Base-by-base conservation (phyloP, 176 grass and related monocot genomes). In the Oryza nivara region DNA sequence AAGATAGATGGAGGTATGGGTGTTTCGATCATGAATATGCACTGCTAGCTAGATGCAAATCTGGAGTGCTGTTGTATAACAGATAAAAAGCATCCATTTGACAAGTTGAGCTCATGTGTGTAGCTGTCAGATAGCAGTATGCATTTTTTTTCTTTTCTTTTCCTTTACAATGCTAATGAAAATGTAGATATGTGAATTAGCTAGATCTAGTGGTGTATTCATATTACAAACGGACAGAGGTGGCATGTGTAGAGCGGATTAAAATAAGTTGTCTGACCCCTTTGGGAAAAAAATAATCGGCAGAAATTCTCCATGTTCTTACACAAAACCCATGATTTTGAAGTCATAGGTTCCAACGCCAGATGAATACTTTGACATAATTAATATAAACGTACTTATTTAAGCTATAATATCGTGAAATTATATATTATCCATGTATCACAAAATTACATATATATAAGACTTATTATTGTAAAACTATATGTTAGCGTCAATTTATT, bases 21-120 rank as follows among this genome's bases (percentile, higher is more conserved):
- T 14, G 11, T 83, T 64, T 77, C 74, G 35, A 83, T 90, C 74
- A 79, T 28, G 52, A 83, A 61, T 48, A 16, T 47, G 64, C 14
- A 69, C 36, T 79, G 38, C 34, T 25, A 56, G 52, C 52, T 56
- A 20, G 52, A 56, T 56, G 52, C 52, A 56, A 56, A 56, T 56
- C 52, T 56, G 52, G 61, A 20, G 4, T 84, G 47, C 78, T 46
- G 34, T 51, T 8, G 35, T 46, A 49, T 67, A 20, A 67, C 56
- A 32, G 67, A 71, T 45, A 76, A 46, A 30, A 60, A 16, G 23
- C 28, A 20, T 38, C 76, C 78, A 81, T 76, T 70, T 64, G 40
- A 63, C 72, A 85, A 58, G 43, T 67, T 71, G 30, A 56, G 44
- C 9, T 66, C 43, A 66, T 82, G 11, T 82, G 11, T 36, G 13